Evolutionary conservation across 257 asterid species (phyloP).

Genomic region (Ballota nigra): DNA sequence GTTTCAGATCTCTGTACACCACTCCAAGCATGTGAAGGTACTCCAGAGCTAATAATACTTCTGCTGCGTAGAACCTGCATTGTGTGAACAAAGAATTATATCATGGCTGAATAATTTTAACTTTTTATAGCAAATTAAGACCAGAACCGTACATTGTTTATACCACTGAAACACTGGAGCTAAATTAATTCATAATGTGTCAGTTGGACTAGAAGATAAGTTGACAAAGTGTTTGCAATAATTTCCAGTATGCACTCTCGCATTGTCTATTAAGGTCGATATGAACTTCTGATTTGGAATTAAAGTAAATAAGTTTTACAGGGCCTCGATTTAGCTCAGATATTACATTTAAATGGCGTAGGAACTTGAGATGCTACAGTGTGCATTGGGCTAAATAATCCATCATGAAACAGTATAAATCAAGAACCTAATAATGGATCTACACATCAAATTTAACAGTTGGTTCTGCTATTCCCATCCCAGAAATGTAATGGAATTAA

Average conservation of each 20-base stretch:
- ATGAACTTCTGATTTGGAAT: background rate
- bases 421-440: background rate
- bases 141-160: background rate
- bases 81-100: background rate
- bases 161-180: background rate
- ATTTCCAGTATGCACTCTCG: background rate
- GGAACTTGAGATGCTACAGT: background rate
- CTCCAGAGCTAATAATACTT: slow-evolving; percentile 79
- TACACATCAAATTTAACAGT: background rate
- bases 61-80: slow-evolving; percentile 85
- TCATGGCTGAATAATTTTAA: background rate
- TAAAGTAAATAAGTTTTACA: background rate
- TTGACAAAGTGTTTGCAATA: background rate
- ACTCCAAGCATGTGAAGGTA: slow-evolving; percentile 93
- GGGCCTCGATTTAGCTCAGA: background rate
- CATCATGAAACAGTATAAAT: background rate
- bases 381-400: slow-evolving; percentile 1
- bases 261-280: background rate
- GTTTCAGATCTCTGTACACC: slow-evolving; percentile 79
- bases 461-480: background rate
- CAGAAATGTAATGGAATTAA: background rate
- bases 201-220: background rate
- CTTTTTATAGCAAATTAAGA: background rate
- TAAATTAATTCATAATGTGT: background rate
- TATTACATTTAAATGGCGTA: background rate